Percentiles rank a stretch among this genome's conserved stretches.
These are phyloP conservation scores for Testicularia cyperi DNA, from an alignment of 1,284 basidiomycete genomes.

Conservation along the genomic window DNA sequence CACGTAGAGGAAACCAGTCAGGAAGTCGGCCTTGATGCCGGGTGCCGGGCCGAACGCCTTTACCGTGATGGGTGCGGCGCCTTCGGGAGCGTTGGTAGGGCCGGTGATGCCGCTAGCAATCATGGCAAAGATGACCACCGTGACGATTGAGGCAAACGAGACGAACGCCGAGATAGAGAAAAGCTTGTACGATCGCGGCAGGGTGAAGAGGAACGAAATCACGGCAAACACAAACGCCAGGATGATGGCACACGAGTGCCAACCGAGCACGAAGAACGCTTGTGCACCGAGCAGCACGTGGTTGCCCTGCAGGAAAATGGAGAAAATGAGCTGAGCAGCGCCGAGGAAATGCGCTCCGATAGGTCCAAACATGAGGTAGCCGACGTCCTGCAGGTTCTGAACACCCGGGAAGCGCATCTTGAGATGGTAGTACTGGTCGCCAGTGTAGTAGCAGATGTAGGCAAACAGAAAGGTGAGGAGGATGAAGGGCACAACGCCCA, in stretches of 20 bases:
- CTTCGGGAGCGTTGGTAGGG: conserved; percentile 27
- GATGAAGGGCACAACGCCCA: conserved; percentile 49
- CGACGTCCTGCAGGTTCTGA: conserved; percentile 49
- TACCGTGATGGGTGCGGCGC: conserved; percentile 27
- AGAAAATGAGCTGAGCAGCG: conserved; percentile 36
- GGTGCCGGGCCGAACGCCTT: conserved; percentile 42
- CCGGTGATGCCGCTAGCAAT: conserved; percentile 47
- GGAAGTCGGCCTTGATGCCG: conserved; percentile 37
- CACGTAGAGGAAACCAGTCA: conserved; percentile 42
- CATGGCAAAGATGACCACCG: conserved; percentile 50
- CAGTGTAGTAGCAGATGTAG: conserved; percentile 41
- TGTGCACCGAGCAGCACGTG: conserved; percentile 49
- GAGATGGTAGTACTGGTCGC: conserved; percentile 43
- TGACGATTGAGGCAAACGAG: conserved; percentile 49
- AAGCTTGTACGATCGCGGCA: conserved; percentile 50
- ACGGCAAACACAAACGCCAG: conserved; percentile 43
- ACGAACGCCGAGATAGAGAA: conserved; percentile 44
- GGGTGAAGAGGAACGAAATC: conserved; percentile 49
- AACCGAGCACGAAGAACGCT: conserved; percentile 45
- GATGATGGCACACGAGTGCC: conserved; percentile 42
- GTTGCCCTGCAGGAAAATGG: conserved; percentile 47
- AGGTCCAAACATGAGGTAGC: conserved; percentile 47
- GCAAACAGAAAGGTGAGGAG: conserved; percentile 42
- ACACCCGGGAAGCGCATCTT: conserved; percentile 49
- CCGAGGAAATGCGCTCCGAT: conserved; percentile 33